A percentile compares a stretch with the other conserved stretches of the same genome.
phyloP scores from a whole-genome alignment of 139 green algal genomes.

The Prasinococcaceae sp. region DNA sequence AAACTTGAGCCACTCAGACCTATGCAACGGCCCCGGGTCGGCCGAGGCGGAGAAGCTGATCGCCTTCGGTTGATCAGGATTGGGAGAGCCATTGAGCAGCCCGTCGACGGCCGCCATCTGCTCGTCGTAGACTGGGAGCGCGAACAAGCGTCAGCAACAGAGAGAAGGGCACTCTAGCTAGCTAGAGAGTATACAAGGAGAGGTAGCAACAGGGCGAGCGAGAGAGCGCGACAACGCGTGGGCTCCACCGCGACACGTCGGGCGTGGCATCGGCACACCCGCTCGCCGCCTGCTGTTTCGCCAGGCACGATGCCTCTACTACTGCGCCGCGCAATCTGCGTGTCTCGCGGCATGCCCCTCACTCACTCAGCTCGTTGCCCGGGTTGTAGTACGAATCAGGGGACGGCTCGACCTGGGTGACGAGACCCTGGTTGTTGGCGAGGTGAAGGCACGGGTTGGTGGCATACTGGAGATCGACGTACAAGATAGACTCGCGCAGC shows the following conservation, averaged over 20 bases:
- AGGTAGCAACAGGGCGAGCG: too few species aligned
- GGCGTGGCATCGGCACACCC: too few species aligned
- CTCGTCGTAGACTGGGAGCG: background rate
- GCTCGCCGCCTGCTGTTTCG: too few species aligned
- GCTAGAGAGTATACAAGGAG: too few species aligned
- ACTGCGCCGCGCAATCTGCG: too few species aligned
- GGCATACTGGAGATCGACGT: background rate
- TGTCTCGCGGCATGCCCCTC: too few species aligned
- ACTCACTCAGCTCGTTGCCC: background rate
- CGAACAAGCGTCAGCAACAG: too few species aligned
- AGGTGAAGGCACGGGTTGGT: background rate
- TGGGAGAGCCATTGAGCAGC: background rate
- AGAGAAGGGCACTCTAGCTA: too few species aligned
- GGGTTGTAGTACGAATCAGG: background rate
- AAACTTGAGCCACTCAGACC: slow-evolving; percentile 25
- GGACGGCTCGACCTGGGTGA: background rate
- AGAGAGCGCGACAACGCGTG: too few species aligned
- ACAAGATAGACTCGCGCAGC: background rate
- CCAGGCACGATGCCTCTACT: too few species aligned
- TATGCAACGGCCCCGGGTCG: background rate
- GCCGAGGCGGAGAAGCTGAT: too few species aligned
- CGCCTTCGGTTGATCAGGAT: background rate
- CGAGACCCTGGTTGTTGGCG: background rate
- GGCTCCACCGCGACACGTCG: too few species aligned
- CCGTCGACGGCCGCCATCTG: background rate